Evolutionary conservation across 768 basidiomycete species (phyloP), one percentile per base, ranked within the genome.

Genomic region (Rhodocollybia butyracea): DNA sequence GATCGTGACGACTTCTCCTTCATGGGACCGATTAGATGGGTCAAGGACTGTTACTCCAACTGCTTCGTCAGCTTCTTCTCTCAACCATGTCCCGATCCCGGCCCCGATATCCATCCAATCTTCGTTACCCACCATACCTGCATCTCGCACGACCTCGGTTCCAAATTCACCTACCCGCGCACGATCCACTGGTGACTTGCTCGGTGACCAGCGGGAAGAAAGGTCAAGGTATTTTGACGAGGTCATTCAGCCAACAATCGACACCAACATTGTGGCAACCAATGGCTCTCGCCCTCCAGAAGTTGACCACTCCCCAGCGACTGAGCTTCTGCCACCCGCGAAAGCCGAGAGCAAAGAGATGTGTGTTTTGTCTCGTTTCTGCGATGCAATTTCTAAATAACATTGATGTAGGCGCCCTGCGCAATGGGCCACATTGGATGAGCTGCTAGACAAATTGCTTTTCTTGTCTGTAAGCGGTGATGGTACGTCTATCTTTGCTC

Each of bases 401-500:
- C 34, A 54, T 48, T 60, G 34, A 17, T 36, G 32, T 56, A 77
- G 75, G 51, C 76, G 84, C 59, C 81, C 86, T 22, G 76, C 82
- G 19, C 84, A 87, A 55, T 92, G 85, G 78, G 85, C 86, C 45
- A 86, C 84, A 38, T 64, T 92, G 51, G 89, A 92, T 3, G 89
- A 91, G 60, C 73, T 94, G 38, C 72, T 94, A 38, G 88, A 93
- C 66, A 92, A 90, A 65, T 76, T 94, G 2, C 70, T 93, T 10
- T 93, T 93, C 66, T 72, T 93, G 66, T 81, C 88, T 42, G 85
- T 94, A 51, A 91, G 89, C 62, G 89, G 88, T 50, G 91, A 93
- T 66, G 91, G 91, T 92, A 60, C 38, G 68, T 60, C 24, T 27
- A 17, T 50, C 0, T 15, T 11, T 50, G 5, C n/a, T n/a, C 21